phyloP scores from a whole-genome alignment of 1,139 yeast genomes.

The Yamadazyma jaroonii region DNA sequence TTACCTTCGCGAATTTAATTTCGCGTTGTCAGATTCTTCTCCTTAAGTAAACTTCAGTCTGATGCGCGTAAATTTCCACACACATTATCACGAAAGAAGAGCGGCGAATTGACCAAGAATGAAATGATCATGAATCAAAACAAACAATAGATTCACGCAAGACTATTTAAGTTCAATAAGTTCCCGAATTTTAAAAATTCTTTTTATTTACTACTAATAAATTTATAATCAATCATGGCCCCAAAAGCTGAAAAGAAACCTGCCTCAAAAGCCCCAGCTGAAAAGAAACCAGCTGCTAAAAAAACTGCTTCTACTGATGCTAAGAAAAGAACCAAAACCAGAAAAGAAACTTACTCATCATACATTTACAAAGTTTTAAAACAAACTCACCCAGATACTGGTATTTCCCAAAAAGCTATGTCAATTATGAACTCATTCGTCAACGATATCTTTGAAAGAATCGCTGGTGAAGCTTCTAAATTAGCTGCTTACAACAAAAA shows the following conservation, averaged over 20 bases:
- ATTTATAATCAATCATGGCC: slow-evolving; percentile 59
- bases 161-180: too few species aligned
- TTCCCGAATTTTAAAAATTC: slow-evolving; percentile 1
- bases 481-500: slow-evolving; percentile 99
- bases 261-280: slow-evolving; percentile 98
- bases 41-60: too few species aligned
- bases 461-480: slow-evolving; percentile 97
- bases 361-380: slow-evolving; percentile 98
- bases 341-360: slow-evolving; percentile 99
- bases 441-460: slow-evolving; percentile 93
- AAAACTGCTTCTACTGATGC: slow-evolving; percentile 83
- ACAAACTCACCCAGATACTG: slow-evolving; percentile 99
- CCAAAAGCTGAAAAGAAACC: slow-evolving; percentile 98
- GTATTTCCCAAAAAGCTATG: slow-evolving; percentile 99
- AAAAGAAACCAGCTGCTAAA: slow-evolving; percentile 94
- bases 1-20: too few species aligned
- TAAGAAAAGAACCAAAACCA: slow-evolving; percentile 94
- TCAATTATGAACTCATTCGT: slow-evolving; percentile 98
- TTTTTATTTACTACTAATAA: slow-evolving; percentile 8
- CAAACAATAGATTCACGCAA: too few species aligned
- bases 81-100: too few species aligned
- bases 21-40: too few species aligned
- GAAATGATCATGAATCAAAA: too few species aligned
- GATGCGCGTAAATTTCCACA: too few species aligned
- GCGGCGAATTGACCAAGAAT: too few species aligned